phyloP scores from a whole-genome alignment of 2,329 filamentous ascomycete genomes.

The Cladosporium colombiae region DNA sequence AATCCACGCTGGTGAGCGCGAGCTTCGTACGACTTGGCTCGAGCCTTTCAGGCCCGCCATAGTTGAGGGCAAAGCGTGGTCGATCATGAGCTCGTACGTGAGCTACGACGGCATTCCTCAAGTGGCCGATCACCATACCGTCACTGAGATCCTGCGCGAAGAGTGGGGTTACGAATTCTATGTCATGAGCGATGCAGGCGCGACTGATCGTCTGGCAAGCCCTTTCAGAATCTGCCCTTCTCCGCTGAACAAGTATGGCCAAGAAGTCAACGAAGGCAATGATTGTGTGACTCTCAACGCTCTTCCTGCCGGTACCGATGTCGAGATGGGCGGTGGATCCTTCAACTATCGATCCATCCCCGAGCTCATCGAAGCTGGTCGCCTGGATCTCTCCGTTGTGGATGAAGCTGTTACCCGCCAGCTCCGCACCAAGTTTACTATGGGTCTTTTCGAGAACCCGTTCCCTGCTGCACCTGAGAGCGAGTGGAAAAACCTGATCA shows the following conservation, averaged over 20 bases:
- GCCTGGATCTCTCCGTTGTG: constrained; percentile 60
- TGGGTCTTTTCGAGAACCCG: constrained; percentile 71
- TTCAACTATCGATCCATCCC: constrained; percentile 70
- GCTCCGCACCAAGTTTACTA: constrained; percentile 67
- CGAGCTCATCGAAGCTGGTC: constrained; percentile 61
- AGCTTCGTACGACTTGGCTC: constrained; percentile 56
- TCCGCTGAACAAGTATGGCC: constrained; percentile 31
- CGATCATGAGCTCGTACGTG: constrained; percentile 73
- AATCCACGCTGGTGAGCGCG: constrained; percentile 57
- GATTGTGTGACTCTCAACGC: constrained; percentile 64
- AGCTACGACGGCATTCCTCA: constrained; percentile 71
- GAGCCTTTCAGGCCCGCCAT: constrained; percentile 69
- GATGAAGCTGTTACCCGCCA: constrained; percentile 66
- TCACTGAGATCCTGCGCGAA: constrained; percentile 69
- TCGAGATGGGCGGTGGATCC: constrained; percentile 76
- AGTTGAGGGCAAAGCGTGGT: constrained; percentile 66
- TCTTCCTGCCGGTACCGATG: constrained; percentile 68
- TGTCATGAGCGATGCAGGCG: constrained; percentile 69
- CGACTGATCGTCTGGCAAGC: constrained; percentile 66
- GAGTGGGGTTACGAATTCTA: constrained; percentile 65
- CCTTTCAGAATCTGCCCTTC: constrained; percentile 65
- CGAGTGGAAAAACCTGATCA: constrained; percentile 33
- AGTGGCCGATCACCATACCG: constrained; percentile 63
- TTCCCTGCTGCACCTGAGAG: constrained; percentile 43
- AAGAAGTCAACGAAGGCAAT: constrained; percentile 58